phyloP scores from a whole-genome alignment of 1,284 basidiomycete species.

The Earliella scabrosa region DNA sequence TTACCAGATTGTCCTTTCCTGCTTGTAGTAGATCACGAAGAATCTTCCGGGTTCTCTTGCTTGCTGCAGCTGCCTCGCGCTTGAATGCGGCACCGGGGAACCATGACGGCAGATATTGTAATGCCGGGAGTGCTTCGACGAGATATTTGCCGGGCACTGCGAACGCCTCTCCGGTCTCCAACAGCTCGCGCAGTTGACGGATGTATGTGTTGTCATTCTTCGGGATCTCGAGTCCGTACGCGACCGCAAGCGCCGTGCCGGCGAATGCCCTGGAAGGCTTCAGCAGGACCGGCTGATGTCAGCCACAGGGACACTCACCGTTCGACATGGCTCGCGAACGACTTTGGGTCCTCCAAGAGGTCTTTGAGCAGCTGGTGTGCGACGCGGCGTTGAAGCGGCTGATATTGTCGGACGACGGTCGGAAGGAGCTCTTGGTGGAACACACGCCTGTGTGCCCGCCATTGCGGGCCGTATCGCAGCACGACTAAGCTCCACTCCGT shows the following conservation, averaged over 20 bases:
- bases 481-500: neutral
- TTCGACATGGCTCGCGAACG: neutral
- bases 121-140: conserved; percentile 4
- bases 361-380: neutral
- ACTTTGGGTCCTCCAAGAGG: neutral
- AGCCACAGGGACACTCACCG: neutral
- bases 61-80: neutral
- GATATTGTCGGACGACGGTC: neutral
- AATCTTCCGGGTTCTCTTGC: neutral
- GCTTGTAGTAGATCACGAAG: neutral
- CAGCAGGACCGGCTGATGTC: too few relatives aligned
- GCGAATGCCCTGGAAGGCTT: neutral
- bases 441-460: conserved; percentile 5
- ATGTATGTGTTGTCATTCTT: conserved; percentile 21
- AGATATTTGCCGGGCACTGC: conserved; percentile 7
- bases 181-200: neutral
- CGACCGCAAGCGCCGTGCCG: neutral
- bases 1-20: neutral
- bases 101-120: conserved; percentile 12
- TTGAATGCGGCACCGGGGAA: conserved; percentile 20
- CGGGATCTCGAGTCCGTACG: conserved; percentile 5
- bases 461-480: neutral
- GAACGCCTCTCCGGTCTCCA: neutral
- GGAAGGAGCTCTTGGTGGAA: conserved; percentile 4
- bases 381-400: neutral